A percentile compares a stretch with the other conserved stretches of the same genome.
Conservation (phyloP, 2,329 filamentous ascomycete species). For the Calonectria pseudoreteaudii region DNA sequence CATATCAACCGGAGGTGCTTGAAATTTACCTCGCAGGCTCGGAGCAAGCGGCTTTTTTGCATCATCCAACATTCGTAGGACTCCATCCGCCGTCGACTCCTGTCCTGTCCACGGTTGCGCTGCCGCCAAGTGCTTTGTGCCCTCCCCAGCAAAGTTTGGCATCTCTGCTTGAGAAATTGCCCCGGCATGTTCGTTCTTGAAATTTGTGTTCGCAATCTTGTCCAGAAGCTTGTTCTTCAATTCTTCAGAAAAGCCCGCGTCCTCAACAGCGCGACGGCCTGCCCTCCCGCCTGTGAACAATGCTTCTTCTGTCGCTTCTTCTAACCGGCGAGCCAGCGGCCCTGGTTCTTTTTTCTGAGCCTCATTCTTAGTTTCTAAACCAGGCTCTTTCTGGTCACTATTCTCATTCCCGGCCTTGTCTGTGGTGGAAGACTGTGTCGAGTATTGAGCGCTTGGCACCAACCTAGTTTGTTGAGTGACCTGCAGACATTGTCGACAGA, state of each 20-base stretch:
- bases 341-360: conserved; percentile 46
- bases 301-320: conserved; percentile 73
- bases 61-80: conserved; percentile 87
- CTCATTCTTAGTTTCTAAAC: conserved; percentile 6
- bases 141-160: conserved; percentile 71
- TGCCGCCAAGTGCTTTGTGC: conserved; percentile 75
- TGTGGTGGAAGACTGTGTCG: conserved; percentile 28
- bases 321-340: conserved; percentile 67
- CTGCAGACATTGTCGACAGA: conserved; percentile 37
- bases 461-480: conserved; percentile 10
- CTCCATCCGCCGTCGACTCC: conserved; percentile 79
- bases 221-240: conserved; percentile 69
- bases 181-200: conserved; percentile 61
- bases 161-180: conserved; percentile 63
- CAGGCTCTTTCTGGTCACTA: conserved; percentile 10
- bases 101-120: conserved; percentile 82
- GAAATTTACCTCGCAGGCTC: conserved; percentile 59
- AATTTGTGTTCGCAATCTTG: conserved; percentile 67
- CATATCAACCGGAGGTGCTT: conserved; percentile 64
- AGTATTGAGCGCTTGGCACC: conserved; percentile 28
- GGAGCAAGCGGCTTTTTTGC: conserved; percentile 76
- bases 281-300: conserved; percentile 69
- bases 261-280: conserved; percentile 69
- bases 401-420: neutral
- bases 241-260: conserved; percentile 73